These are phyloP conservation scores for Lactifluus rugatus DNA, from an alignment of 768 basidiomycete genomes.

Conservation along the genomic window DNA sequence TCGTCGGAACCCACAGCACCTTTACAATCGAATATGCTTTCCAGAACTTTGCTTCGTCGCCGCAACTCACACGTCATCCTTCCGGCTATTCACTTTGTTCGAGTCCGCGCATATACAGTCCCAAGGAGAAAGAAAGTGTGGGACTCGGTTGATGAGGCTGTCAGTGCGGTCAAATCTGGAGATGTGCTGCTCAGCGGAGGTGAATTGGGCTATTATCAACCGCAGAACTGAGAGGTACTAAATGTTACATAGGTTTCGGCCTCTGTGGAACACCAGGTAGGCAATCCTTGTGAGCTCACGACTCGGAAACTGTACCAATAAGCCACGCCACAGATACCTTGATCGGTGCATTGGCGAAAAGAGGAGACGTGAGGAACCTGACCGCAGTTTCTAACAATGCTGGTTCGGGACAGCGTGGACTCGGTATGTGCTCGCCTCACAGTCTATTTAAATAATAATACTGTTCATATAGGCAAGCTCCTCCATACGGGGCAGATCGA, in stretches of 20 bases:
- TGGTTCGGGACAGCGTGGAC: conserved; percentile 57
- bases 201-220: conserved; percentile 28
- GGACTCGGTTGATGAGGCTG: conserved; percentile 71
- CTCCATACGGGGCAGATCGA: conserved; percentile 65
- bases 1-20: background rate
- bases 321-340: conserved; percentile 54
- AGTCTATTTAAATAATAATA: background rate
- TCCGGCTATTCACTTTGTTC: conserved; percentile 1
- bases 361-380: conserved; percentile 62
- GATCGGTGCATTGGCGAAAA: conserved; percentile 62
- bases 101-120: conserved; percentile 19
- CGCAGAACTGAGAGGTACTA: background rate
- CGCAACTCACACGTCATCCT: background rate
- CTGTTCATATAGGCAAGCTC: conserved; percentile 52
- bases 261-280: conserved; percentile 80
- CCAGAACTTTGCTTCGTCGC: background rate
- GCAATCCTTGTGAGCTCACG: conserved; percentile 8
- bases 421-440: conserved; percentile 37
- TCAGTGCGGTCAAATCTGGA: conserved; percentile 74
- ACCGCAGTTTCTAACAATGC: conserved; percentile 88
- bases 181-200: conserved; percentile 75
- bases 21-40: background rate
- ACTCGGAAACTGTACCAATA: background rate
- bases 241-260: conserved; percentile 58
- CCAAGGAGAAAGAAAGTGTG: conserved; percentile 57